Percentiles rank a stretch among this genome's conserved stretches.
These are phyloP conservation scores for Acacia melanoxylon DNA, from an alignment of 306 rosid species.

Conservation along the genomic window DNA sequence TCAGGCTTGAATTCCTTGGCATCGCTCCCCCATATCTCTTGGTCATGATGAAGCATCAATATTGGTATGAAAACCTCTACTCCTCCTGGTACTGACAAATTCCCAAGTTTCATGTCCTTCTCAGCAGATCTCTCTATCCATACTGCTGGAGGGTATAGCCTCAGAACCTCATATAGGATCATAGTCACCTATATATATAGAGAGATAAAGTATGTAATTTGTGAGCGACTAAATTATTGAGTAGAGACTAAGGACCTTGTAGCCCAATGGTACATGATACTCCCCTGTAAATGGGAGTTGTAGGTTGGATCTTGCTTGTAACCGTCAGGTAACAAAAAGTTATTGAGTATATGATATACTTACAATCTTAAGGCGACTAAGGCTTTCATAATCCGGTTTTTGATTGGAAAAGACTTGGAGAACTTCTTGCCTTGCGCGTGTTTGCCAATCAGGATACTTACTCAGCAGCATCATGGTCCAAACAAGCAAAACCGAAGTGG, in stretches of 20 bases:
- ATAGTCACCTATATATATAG: slow-evolving; percentile 25
- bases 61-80: slow-evolving; percentile 1
- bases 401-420: neutral
- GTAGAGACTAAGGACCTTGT: no score
- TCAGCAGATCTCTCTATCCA: neutral
- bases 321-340: no score
- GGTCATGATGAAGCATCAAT: slow-evolving; percentile 32
- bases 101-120: slow-evolving; percentile 16
- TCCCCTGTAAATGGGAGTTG: no score
- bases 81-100: slow-evolving; percentile 23
- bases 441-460: neutral
- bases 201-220: no score
- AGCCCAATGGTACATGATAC: no score
- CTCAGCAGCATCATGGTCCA: neutral
- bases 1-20: slow-evolving; percentile 44
- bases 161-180: slow-evolving; percentile 36
- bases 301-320: no score
- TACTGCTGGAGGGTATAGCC: slow-evolving; percentile 43
- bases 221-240: no score
- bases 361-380: slow-evolving; percentile 53
- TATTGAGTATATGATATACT: neutral
- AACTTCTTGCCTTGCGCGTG: slow-evolving; percentile 13
- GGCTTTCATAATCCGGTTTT: slow-evolving; percentile 45
- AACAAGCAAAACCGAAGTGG: slow-evolving; percentile 22
- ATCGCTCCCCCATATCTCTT: slow-evolving; percentile 39